Evolutionary conservation across 345 rosid genomes (phyloP).

Genomic region (Moricandia arvensis): DNA sequence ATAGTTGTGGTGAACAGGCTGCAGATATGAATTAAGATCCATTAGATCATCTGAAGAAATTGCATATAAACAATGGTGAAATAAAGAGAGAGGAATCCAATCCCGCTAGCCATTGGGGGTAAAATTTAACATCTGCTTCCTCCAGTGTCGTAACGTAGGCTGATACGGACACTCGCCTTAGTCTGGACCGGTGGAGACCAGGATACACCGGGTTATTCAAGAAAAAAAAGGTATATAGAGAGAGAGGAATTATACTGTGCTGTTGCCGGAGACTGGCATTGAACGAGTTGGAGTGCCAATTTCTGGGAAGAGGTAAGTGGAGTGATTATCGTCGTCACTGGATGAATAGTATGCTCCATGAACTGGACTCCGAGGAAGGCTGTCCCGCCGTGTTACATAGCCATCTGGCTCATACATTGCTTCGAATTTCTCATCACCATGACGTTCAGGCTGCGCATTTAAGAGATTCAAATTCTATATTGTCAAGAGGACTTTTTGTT

Average conservation of each 20-base stretch:
- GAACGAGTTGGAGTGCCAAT: constrained; percentile 19
- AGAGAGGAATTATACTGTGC: constrained; percentile 17
- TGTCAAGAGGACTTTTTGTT: background rate
- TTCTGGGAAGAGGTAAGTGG: constrained; percentile 34
- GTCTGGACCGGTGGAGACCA: too few relatives aligned
- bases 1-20: constrained; percentile 30
- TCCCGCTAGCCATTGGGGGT: too few relatives aligned
- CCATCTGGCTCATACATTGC: constrained; percentile 27
- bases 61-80: background rate
- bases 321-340: constrained; percentile 30
- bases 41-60: background rate
- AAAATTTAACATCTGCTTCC: too few relatives aligned
- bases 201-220: too few relatives aligned
- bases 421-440: background rate
- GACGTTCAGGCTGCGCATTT: constrained; percentile 8
- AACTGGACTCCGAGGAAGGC: constrained; percentile 13
- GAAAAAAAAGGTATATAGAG: too few relatives aligned
- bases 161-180: too few relatives aligned
- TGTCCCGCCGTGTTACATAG: background rate
- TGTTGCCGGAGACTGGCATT: background rate
- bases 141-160: too few relatives aligned
- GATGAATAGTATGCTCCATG: constrained; percentile 24
- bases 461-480: background rate
- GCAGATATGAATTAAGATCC: background rate
- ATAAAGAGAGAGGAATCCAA: background rate